Evolutionary conservation across 139 green algal genomes (phyloP).

Genomic region (Tetradesmus lagerheimii): DNA sequence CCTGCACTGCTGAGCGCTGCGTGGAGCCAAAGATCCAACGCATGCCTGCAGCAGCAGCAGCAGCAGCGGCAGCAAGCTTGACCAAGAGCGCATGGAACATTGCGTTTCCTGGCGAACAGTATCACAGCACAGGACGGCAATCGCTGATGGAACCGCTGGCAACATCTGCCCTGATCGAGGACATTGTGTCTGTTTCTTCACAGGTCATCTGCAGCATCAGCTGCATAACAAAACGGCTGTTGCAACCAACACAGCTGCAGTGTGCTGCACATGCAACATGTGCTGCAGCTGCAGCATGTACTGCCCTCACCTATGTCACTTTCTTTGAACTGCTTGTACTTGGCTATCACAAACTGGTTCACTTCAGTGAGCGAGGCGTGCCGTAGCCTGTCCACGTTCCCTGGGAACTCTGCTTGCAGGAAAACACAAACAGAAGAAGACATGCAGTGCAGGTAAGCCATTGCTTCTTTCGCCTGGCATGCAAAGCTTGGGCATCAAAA

Average conservation of each 20-base stretch:
- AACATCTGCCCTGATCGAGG: neutral
- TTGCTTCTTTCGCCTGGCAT: too few species aligned
- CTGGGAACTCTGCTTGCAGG: constrained; percentile 13
- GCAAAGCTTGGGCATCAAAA: too few species aligned
- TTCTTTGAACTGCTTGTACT: constrained; percentile 16
- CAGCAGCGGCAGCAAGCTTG: neutral
- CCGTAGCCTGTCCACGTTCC: constrained; percentile 22
- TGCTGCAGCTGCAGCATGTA: too few species aligned
- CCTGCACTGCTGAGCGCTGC: neutral
- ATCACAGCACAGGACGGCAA: neutral
- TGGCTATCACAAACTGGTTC: constrained; percentile 32
- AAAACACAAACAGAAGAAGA: too few species aligned
- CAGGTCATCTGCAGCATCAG: neutral
- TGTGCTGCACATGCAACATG: neutral
- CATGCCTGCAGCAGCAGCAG: constrained; percentile 16
- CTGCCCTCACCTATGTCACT: constrained; percentile 21
- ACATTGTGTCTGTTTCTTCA: neutral
- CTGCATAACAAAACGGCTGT: too few species aligned
- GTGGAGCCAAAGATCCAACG: constrained; percentile 12
- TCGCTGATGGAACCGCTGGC: neutral
- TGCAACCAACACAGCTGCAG: too few species aligned
- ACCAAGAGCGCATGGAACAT: too few species aligned
- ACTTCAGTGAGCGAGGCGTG: neutral
- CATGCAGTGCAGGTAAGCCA: too few species aligned
- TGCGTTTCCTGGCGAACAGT: neutral